Base-by-base conservation (phyloP, 2,329 filamentous ascomycete genomes). In the Emergomyces pasteurianus region DNA sequence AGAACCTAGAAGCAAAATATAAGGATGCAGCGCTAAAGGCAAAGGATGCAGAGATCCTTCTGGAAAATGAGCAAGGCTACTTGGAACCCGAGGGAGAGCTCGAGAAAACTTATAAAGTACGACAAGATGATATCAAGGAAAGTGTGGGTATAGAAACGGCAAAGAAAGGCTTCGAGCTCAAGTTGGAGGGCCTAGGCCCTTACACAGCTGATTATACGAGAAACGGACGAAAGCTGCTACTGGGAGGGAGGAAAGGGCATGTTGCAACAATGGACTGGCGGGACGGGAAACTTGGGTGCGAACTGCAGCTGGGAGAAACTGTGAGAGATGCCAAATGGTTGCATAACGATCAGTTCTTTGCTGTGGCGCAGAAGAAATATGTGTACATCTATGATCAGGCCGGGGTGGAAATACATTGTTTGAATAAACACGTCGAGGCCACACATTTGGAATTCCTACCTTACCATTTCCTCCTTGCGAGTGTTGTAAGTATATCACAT, bases 241-340 rank as follows among this genome's bases (percentile, higher is more conserved):
- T 99, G 40, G 91, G 87, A 14, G 92, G 94, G 34, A 82, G 90
- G 63, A 96, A 96, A 75, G 94, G 94, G 16, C 94, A 99, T 83
- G 80, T 99, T 65, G 92, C 94, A 61, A 92, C 89, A 0, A 95
- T 97, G 84, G 92, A 99, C 75, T 99, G 94, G 92, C 82, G 92
- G 65, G 87, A 88, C 67, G 92, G 92, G 49, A 96, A 92, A 74
- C 78, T 96, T 62, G 90, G 89, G 7, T 96, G 91, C 72, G 94
- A 99, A 73, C 70, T 97, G 64, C 90, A 99, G 72, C 80, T 99
- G 64, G 85, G 86, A 58, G 94, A 99, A 79, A 97, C 91, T 0
- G 82, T 97, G 14, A 82, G 92, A 58, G 92, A 96, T 75, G 87
- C 88, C 31, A 87, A 86, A 71, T 99, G 91, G 89, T 80, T 97